Evolutionary conservation across 1,139 yeast species (phyloP).

Genomic region (Hyphopichia pseudoburtonii): DNA sequence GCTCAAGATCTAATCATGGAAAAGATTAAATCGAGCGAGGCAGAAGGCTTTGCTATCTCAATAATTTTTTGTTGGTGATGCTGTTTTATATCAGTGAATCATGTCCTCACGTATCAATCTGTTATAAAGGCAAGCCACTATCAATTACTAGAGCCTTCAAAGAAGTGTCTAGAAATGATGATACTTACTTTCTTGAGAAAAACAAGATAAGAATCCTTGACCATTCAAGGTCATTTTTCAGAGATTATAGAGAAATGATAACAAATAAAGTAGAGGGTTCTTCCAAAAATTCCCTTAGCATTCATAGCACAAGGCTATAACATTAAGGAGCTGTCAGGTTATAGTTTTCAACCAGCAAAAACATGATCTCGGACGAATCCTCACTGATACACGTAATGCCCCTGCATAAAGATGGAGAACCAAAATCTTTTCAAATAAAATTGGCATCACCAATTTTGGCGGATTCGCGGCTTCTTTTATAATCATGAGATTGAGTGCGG

Average conservation of each 20-base stretch:
- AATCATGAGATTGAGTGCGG: slow-evolving; percentile 9
- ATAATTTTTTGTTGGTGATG: background rate
- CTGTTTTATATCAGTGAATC: slow-evolving; percentile 15
- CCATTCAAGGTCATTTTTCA: too few species aligned
- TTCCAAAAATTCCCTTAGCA: slow-evolving; percentile 80
- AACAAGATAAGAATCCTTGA: too few species aligned
- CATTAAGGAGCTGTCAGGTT: slow-evolving; percentile 95
- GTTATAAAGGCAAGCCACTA: background rate
- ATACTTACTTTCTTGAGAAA: too few species aligned
- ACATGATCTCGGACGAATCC: slow-evolving; percentile 99
- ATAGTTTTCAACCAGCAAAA: slow-evolving; percentile 99
- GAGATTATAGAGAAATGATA: too few species aligned
- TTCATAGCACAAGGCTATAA: slow-evolving; percentile 45
- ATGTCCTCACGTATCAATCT: slow-evolving; percentile 22
- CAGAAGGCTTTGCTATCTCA: slow-evolving; percentile 46
- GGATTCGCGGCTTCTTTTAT: slow-evolving; percentile 8
- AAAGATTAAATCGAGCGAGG: slow-evolving; percentile 62
- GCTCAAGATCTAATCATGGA: slow-evolving; percentile 52
- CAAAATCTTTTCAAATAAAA: too few species aligned
- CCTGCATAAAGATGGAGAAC: slow-evolving; percentile 95
- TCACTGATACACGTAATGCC: slow-evolving; percentile 99
- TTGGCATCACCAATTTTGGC: too few species aligned
- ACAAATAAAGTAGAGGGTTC: background rate
- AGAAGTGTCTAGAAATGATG: slow-evolving; percentile 26
- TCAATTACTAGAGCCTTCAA: slow-evolving; percentile 25